Evolutionary conservation across 495 filamentous ascomycete genomes (phyloP), one percentile per base, ranked within the genome.

Genomic region (Penicillium soppii): DNA sequence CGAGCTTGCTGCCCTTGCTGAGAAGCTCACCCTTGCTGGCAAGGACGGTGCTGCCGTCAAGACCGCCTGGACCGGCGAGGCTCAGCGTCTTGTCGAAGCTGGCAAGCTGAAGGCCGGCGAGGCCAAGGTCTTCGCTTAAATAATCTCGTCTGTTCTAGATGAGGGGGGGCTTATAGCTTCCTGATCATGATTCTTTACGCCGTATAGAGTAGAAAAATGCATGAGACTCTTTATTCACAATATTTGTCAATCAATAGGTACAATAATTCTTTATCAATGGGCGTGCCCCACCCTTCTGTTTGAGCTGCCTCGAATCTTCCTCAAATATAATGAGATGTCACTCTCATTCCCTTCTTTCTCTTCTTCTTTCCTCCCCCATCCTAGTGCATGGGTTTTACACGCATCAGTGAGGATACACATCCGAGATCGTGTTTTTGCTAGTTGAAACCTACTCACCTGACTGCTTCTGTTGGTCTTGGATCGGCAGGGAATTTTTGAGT

Each of bases 81-180:
- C 83, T 40, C 80, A 87, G 80, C 71, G 83, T 32, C 80, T 95
- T 19, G 78, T 88, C 42, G 84, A 66, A 17, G 87, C 83, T 56
- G 89, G 90, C 49, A 96, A 92, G 81, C 69, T 92, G 32, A 92
- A 91, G 82, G 86, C 86, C 17, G 82, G 82, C 23, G 91, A 96
- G 66, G 58, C 67, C 59, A 76, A 82, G 51, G 57, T 81, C 53
- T 86, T 87, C 44, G 61, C 45, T 55, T 74, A 72, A 44, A 55
- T 53, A 13, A 42, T 15, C 25, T 39, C 32, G 47, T 40, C 36
- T 49, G 30, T 16, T 33, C 12, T 40, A 42, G 37, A 47, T 54
- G 29, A 35, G 16, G 23, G 43, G 22, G 20, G 32, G 37, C 22
- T 16, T 36, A 7, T 21, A 16, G 21, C 44, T 44, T 45, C 46